phyloP scores from a whole-genome alignment of 208 protist species.

The Crithidia acanthocephali region DNA sequence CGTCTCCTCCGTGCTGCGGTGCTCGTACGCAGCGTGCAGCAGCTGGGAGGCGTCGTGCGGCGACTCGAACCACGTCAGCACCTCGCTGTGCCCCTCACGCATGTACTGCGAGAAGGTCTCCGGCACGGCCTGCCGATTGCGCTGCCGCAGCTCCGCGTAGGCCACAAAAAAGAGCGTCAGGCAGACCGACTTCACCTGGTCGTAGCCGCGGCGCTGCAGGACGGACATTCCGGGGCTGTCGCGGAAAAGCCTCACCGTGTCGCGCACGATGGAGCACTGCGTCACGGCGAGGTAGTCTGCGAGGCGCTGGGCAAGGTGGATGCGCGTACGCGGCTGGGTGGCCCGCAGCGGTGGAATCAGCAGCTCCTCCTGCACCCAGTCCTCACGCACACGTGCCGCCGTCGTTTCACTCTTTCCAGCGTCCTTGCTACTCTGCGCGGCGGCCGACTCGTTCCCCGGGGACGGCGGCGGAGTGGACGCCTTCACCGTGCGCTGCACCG shows the following conservation, averaged over 20 bases:
- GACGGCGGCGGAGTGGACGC: slow-evolving; percentile 21
- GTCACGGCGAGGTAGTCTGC: slow-evolving; percentile 59
- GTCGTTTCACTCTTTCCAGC: not conserved
- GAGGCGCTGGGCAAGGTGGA: slow-evolving; percentile 73
- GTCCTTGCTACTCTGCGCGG: not conserved
- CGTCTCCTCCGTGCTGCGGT: not conserved
- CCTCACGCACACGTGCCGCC: slow-evolving; percentile 26
- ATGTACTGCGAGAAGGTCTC: slow-evolving; percentile 63
- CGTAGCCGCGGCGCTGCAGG: slow-evolving; percentile 79
- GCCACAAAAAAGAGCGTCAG: slow-evolving; percentile 78
- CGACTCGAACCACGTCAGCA: slow-evolving; percentile 61
- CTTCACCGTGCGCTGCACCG: slow-evolving; percentile 39
- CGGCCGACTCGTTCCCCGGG: not conserved
- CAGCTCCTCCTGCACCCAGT: slow-evolving; percentile 67
- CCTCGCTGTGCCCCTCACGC: slow-evolving; percentile 36
- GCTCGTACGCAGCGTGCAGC: not conserved
- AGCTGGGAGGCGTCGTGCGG: slow-evolving; percentile 63
- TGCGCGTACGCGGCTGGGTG: slow-evolving; percentile 45
- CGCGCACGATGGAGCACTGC: slow-evolving; percentile 44
- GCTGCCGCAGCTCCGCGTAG: slow-evolving; percentile 78
- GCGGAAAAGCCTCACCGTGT: slow-evolving; percentile 53
- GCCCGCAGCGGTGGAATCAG: slow-evolving; percentile 51
- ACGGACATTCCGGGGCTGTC: slow-evolving; percentile 73
- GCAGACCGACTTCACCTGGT: slow-evolving; percentile 66
- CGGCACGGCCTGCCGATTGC: slow-evolving; percentile 28